These are phyloP conservation scores for Globisporangium cystogenes DNA, from an alignment of 352 stramenopile species.

Conservation along the genomic window DNA sequence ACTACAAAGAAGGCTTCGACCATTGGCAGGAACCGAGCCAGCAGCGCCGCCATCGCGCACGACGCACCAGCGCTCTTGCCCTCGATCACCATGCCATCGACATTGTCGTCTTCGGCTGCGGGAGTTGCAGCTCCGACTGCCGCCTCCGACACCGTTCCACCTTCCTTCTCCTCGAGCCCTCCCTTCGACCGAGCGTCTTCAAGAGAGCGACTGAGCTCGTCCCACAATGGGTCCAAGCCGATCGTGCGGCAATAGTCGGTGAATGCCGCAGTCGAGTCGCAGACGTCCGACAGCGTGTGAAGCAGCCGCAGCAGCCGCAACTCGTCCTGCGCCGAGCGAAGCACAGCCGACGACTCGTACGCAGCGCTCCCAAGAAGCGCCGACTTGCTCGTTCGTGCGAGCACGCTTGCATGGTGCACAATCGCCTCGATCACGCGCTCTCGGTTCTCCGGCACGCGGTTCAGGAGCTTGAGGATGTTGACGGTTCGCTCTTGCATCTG, in stretches of 20 bases:
- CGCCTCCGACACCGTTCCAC: background rate
- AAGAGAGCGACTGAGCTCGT: constrained; percentile 63
- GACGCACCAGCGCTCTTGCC: constrained; percentile 85
- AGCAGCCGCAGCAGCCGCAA: constrained; percentile 95
- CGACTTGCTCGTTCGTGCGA: constrained; percentile 29
- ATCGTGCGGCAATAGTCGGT: constrained; percentile 66
- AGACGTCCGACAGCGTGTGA: constrained; percentile 91
- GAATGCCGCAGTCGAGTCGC: constrained; percentile 62
- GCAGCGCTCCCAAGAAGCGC: background rate
- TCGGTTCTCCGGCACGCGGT: constrained; percentile 55
- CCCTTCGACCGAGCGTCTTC: constrained; percentile 69
- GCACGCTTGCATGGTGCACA: constrained; percentile 44
- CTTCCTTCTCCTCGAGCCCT: constrained; percentile 66
- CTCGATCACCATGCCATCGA: constrained; percentile 79
- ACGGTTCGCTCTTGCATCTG: constrained; percentile 84
- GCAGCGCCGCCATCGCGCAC: constrained; percentile 89
- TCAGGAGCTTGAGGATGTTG: constrained; percentile 72
- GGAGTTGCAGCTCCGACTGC: constrained; percentile 18
- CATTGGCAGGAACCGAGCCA: constrained; percentile 96
- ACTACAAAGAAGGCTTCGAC: constrained; percentile 99
- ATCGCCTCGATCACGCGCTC: constrained; percentile 60
- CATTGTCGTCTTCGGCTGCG: constrained; percentile 53
- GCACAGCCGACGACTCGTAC: constrained; percentile 76
- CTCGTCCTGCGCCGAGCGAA: constrained; percentile 82
- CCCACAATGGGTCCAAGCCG: constrained; percentile 67